phyloP scores from a whole-genome alignment of 192 early-diverging fungal species.

The Coemansia sp. region DNA sequence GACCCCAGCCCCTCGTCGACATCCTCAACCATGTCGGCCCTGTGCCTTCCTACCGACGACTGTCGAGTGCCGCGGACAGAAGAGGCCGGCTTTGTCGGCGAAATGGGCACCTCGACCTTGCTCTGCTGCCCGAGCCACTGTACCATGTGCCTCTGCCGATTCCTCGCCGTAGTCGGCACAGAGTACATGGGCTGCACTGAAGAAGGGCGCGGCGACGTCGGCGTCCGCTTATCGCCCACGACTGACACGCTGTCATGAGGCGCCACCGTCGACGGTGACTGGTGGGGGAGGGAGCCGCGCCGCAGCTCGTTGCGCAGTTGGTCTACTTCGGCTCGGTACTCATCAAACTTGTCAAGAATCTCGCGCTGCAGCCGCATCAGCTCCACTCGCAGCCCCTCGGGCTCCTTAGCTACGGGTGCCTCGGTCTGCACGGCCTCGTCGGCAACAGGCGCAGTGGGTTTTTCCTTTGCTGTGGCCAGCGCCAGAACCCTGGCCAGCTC shows the following conservation, averaged over 20 bases:
- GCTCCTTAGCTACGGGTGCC: neutral
- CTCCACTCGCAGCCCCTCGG: slow-evolving; percentile 14
- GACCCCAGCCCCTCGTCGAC: slow-evolving; percentile 1
- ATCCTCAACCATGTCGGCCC: neutral
- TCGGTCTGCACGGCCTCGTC: slow-evolving; percentile 17
- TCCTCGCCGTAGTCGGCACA: slow-evolving; percentile 22
- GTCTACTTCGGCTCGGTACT: slow-evolving; percentile 32
- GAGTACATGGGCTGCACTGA: slow-evolving; percentile 5
- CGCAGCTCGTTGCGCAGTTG: slow-evolving; percentile 37
- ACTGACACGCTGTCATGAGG: slow-evolving; percentile 38
- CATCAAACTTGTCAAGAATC: slow-evolving; percentile 31
- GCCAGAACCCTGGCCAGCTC: slow-evolving; percentile 25
- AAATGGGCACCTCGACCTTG: neutral
- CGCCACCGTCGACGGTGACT: neutral
- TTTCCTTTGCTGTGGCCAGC: neutral
- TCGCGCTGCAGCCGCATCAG: slow-evolving; percentile 25
- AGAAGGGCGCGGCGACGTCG: slow-evolving; percentile 13
- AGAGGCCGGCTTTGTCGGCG: neutral
- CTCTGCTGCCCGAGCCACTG: slow-evolving; percentile 33
- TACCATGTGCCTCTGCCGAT: slow-evolving; percentile 34
- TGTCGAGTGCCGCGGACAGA: neutral
- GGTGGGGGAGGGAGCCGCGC: slow-evolving; percentile 6
- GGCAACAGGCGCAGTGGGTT: neutral
- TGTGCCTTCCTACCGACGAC: neutral
- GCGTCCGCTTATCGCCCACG: slow-evolving; percentile 6